Evolutionary conservation across 2,329 filamentous ascomycete genomes (phyloP).

Genomic region (Chrysoporthe puriensis): DNA sequence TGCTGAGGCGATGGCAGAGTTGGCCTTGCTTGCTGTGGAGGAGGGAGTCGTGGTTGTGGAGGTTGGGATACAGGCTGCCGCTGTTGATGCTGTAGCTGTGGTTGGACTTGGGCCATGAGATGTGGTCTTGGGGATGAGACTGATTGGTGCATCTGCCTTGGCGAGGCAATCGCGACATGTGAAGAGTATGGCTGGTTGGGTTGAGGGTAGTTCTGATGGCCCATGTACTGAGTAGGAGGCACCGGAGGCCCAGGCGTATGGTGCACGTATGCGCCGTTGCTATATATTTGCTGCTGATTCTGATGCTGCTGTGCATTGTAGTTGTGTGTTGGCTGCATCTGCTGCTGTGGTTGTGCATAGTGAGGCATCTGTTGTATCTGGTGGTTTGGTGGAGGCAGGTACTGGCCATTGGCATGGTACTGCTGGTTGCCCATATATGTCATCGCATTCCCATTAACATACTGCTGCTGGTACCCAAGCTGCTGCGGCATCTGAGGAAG

Average conservation of each 20-base stretch:
- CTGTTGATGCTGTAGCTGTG: slow-evolving; percentile 20
- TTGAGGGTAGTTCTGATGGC: slow-evolving; percentile 42
- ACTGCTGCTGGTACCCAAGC: slow-evolving; percentile 31
- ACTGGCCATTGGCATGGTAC: slow-evolving; percentile 33
- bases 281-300: slow-evolving; percentile 29
- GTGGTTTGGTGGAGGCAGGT: slow-evolving; percentile 32
- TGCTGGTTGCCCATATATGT: slow-evolving; percentile 29
- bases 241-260: slow-evolving; percentile 16
- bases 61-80: slow-evolving; percentile 29
- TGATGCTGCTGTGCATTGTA: slow-evolving; percentile 32
- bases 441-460: slow-evolving; percentile 28
- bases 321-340: slow-evolving; percentile 34
- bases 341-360: slow-evolving; percentile 33
- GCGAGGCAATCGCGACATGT: slow-evolving; percentile 3
- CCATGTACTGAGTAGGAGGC: slow-evolving; percentile 22
- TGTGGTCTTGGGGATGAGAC: slow-evolving; percentile 29
- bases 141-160: slow-evolving; percentile 33
- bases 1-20: slow-evolving; percentile 3
- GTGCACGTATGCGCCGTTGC: slow-evolving; percentile 34
- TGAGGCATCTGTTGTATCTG: slow-evolving; percentile 36
- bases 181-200: slow-evolving; percentile 6
- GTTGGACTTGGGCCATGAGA: slow-evolving; percentile 6
- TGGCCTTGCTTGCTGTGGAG: slow-evolving; percentile 20
- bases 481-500: slow-evolving; percentile 31
- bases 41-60: slow-evolving; percentile 7